Evolutionary conservation across 768 basidiomycete species (phyloP).

Genomic region (Lentinula aciculospora): DNA sequence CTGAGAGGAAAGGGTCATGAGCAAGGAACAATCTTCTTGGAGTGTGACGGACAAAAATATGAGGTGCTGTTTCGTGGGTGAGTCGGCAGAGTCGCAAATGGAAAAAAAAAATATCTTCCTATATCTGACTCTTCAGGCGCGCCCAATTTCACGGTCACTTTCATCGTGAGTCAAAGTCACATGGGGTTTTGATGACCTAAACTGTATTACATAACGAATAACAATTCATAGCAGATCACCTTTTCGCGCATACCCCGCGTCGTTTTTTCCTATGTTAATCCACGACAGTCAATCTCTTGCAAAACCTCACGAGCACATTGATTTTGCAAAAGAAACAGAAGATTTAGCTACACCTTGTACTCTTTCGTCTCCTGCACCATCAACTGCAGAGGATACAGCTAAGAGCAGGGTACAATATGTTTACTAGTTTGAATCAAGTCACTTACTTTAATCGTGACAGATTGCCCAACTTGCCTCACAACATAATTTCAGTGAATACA

Average conservation of each 20-base stretch:
- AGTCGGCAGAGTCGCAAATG: no score
- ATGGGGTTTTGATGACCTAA: no score
- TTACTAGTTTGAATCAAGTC: not conserved
- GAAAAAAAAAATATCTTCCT: no score
- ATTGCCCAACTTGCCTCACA: slow-evolving; percentile 54
- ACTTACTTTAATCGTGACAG: not conserved
- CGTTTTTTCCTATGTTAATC: not conserved
- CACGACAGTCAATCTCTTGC: not conserved
- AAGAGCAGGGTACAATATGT: not conserved
- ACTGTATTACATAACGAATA: not conserved
- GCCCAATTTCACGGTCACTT: no score
- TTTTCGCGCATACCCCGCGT: not conserved
- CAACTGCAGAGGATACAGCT: not conserved
- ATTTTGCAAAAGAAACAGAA: not conserved
- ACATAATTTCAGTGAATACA: slow-evolving; percentile 70
- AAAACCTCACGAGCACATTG: not conserved
- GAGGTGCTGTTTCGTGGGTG: no score
- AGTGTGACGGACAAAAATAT: no score
- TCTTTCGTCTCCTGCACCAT: not conserved
- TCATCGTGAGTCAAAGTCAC: no score
- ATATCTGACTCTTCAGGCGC: no score
- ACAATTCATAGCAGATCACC: not conserved
- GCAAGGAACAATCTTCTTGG: no score
- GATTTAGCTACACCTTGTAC: not conserved
- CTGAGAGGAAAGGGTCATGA: no score